Base-by-base conservation (phyloP, 768 basidiomycete species). In the Calocera viscosa region DNA sequence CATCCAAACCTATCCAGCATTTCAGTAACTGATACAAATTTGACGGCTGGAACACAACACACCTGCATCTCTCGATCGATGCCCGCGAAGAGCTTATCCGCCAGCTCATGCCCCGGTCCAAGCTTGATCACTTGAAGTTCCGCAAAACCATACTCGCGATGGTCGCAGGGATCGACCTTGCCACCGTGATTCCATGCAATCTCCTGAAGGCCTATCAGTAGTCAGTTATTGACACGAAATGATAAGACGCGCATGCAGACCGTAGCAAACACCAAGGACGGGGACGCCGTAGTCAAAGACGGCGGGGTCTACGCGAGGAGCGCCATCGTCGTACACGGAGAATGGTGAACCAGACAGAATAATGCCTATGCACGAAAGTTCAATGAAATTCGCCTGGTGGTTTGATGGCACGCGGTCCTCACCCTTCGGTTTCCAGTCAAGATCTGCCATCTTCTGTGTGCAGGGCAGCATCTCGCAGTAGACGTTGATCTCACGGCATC, bases 381-480 rank as follows among this genome's bases (percentile, higher is more conserved):
- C n/a, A 33, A n/a, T 26, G 8, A 28, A 32, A 16, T 66, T 19
- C 34, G 34, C 7, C 16, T 26, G n/a, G 5, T 26, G 28, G 26
- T 34, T 35, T 16, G 1, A 40, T 11, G 28, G 63, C n/a, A 22
- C 39, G 16, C 19, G n/a, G 35, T 49, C 49, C 71, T 39, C 33
- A 92, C 95, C 96, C 81, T 94, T 95, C 0, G 96, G 96, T 75
- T 89, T 92, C 83, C 96, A 98, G 32, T 82, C 82, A 38, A 99
- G 77, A 66, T 98, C 92, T 69, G 83, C 82, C 68, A 98, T 82
- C 77, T 88, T 90, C 32, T 89, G 87, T 1, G 96, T 99, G 76
- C 96, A 99, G 28, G 96, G 93, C 84, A 96, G 84, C 73, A 99
- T 82, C 79, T 99, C 96, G 64, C 95, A 95, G 74, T 98, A 98